Percentiles rank a stretch among this genome's conserved stretches.
Conservation (phyloP, 2,329 filamentous ascomycete species). For the Colletotrichum graminicola region DNA sequence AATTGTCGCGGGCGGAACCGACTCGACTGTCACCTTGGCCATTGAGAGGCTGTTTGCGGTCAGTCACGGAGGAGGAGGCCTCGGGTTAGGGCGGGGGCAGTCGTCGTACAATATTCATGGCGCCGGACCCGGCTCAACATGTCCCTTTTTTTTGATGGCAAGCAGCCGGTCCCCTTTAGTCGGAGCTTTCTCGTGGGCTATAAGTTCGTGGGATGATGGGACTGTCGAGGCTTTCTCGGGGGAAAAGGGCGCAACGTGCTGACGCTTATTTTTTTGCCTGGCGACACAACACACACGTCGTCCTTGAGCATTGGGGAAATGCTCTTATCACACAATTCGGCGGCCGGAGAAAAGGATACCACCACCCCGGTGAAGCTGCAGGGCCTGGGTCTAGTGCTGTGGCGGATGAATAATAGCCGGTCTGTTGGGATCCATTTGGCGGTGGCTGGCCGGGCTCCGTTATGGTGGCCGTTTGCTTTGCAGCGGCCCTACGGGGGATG, state of each 20-base stretch:
- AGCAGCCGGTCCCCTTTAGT: background rate
- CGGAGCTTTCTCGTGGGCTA: background rate
- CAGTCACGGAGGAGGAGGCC: conserved; percentile 9
- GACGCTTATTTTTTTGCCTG: background rate
- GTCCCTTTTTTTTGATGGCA: background rate
- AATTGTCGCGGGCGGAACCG: conserved; percentile 58
- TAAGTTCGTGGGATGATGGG: background rate
- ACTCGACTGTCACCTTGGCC: conserved; percentile 54
- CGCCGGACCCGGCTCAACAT: conserved; percentile 11
- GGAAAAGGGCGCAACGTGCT: background rate
- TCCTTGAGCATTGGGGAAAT: background rate
- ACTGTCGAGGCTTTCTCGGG: background rate
- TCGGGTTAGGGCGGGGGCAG: background rate
- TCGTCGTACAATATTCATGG: conserved; percentile 15
- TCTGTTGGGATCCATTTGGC: conserved; percentile 2
- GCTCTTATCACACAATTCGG: background rate
- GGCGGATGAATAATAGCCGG: background rate
- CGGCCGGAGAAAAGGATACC: background rate
- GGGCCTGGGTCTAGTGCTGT: background rate
- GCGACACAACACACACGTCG: no score
- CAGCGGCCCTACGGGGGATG: background rate
- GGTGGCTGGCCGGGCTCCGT: background rate
- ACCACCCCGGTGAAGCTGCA: background rate
- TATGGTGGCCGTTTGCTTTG: background rate
- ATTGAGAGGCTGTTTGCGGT: conserved; percentile 24